Percentiles rank a stretch among this genome's conserved stretches.
phyloP scores from a whole-genome alignment of 192 early-diverging fungal species.

The Backusella mclennaniae region DNA sequence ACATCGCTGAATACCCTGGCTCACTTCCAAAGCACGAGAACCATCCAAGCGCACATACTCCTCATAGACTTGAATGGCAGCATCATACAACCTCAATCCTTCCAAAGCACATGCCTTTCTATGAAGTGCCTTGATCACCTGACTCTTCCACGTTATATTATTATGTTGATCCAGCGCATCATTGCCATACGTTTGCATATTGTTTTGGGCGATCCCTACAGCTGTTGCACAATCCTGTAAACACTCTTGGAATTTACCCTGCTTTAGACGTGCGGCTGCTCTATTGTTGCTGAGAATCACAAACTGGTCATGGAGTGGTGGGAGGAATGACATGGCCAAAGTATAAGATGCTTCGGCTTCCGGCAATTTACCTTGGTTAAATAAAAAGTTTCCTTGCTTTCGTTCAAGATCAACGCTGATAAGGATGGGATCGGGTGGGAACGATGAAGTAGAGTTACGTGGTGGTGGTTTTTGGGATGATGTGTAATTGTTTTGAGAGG shows the following conservation, averaged over 20 bases:
- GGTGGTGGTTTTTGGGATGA: neutral
- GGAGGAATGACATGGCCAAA: constrained; percentile 59
- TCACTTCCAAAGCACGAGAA: constrained; percentile 23
- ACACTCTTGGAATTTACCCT: constrained; percentile 75
- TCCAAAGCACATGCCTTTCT: constrained; percentile 82
- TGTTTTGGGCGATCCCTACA: constrained; percentile 32
- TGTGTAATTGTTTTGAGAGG: neutral
- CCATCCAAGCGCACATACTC: constrained; percentile 36
- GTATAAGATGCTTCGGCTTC: constrained; percentile 77
- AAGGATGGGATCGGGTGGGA: constrained; percentile 16
- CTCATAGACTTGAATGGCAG: constrained; percentile 65
- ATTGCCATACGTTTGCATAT: constrained; percentile 13
- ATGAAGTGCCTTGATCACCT: constrained; percentile 75
- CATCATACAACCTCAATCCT: constrained; percentile 71
- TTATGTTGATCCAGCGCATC: constrained; percentile 14
- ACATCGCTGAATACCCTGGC: constrained; percentile 47
- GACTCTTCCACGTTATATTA: constrained; percentile 37
- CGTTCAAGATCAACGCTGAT: constrained; percentile 43
- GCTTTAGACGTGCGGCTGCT: constrained; percentile 80
- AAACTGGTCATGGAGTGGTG: constrained; percentile 58
- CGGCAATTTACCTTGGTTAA: constrained; percentile 87
- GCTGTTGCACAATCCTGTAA: constrained; percentile 64
- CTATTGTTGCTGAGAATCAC: constrained; percentile 83
- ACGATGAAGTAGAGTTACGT: neutral
- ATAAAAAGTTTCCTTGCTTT: constrained; percentile 72